phyloP scores from a whole-genome alignment of 345 rosid species.

The Cochlearia excelsa region DNA sequence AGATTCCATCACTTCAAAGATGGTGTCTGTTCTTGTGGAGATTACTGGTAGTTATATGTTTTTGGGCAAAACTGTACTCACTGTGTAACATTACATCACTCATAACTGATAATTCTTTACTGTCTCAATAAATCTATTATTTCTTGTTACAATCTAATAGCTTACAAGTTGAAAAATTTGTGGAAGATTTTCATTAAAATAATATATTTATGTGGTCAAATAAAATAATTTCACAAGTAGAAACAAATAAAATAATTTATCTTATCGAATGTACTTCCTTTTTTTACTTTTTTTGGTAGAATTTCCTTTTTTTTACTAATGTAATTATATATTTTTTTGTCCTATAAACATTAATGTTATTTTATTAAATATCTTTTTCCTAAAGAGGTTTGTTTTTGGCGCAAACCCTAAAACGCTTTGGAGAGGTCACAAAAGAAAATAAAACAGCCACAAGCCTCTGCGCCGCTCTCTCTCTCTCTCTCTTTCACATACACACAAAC shows the following conservation, averaged over 20 bases:
- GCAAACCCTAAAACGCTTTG: conserved; percentile 24
- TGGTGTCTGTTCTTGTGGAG: conserved; percentile 78
- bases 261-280: too few species aligned
- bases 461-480: conserved; percentile 22
- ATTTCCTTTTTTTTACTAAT: too few species aligned
- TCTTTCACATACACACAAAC: conserved; percentile 1
- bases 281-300: too few species aligned
- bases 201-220: too few species aligned
- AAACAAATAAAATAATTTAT: too few species aligned
- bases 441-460: conserved; percentile 21
- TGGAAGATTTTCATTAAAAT: too few species aligned
- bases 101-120: conserved; percentile 14
- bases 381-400: neutral
- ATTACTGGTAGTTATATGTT: conserved; percentile 52
- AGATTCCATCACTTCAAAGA: conserved; percentile 79
- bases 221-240: too few species aligned
- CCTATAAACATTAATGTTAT: too few species aligned
- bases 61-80: conserved; percentile 17
- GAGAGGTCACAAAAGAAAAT: neutral
- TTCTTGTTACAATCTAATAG: conserved; percentile 19
- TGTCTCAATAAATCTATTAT: neutral
- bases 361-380: neutral
- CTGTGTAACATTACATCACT: conserved; percentile 26
- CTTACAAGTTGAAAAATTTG: too few species aligned
- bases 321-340: too few species aligned